Evolutionary conservation across 75 land plant species (phyloP), one percentile per base, ranked within the genome.

Genomic region (Pseudotsuga menziesii): DNA sequence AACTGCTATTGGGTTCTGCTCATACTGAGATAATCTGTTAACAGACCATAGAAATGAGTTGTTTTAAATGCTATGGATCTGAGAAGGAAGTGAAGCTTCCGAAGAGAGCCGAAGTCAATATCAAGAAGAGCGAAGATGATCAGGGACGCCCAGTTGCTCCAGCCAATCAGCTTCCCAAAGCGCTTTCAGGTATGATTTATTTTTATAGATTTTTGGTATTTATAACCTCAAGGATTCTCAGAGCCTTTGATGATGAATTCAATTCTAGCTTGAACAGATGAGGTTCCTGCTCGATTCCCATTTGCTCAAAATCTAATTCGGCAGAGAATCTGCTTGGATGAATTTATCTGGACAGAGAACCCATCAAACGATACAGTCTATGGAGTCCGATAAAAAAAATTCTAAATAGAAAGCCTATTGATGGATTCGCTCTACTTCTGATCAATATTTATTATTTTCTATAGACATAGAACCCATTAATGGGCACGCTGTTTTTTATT

Each of bases 61-160:
- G 72, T 69, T 69, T 69, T 39, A 69, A 35, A 9, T 69, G 72
- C 72, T 69, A 69, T 69, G 72, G 72, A 69, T 69, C 72, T 69
- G 72, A 8, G 0, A 9, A 69, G 2, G 72, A 69, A 0, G 72
- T 20, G 20, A 41, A 69, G 72, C 32, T 3, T 69, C 48, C 41
- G 52, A 69, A n/a, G 72, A 5, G 48, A 48, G 19, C 72, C 41
- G 72, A 69, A 69, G 41, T 6, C 25, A 69, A 22, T 39, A 7
- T 6, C 3, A 69, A 39, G 52, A 69, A 41, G 52, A 41, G 25
- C 72, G 41, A 1, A 15, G 72, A 69, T 41, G 72, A 69, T 20
- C 72, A 36, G 20, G 23, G 41, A n/a, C n/a, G 48, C 20, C 72
- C 72, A 29, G 23, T 20, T n/a, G 48, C 35, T n/a, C 2, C 72